Base-by-base conservation (phyloP, 257 asterid genomes). In the Parsonsia alboflavescens region DNA sequence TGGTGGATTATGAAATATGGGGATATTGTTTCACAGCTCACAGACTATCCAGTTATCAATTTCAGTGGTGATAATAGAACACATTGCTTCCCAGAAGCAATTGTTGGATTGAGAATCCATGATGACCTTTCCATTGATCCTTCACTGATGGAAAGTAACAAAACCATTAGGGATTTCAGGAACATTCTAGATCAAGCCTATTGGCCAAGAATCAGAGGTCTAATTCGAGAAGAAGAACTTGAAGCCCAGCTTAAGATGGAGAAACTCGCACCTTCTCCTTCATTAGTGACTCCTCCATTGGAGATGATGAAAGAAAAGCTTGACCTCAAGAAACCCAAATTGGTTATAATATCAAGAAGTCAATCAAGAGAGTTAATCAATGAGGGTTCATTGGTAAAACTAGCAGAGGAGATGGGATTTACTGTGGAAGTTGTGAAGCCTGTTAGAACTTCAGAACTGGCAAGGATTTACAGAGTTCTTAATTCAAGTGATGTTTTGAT, bases 51-150 rank as follows among this genome's bases (percentile, higher is more conserved):
- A 7, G 74, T 90, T 2, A 66, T 89, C 2, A 81, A 91, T 72
- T 88, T 89, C 12, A 81, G 84, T 6, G 77, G 74, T 0, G 88
- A 93, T 57, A 84, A 73, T 1, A 84, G 80, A 70, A 86, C 89
- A 1, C 97, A 91, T 71, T 93, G 98, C 81, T 91, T 91, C 67
- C 93, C 93, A 1, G 96, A 85, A 45, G 93, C 86, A 1, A 77
- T 90, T 6, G 84, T 91, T 63, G 98, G 97, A 58, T 85, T 93
- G 16, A 86, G 85, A 44, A 90, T 91, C 39, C 98, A 93, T 26
- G 89, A 80, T 66, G 89, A 86, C 28, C 87, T 93, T 21, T 59
- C 90, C 6, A 57, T 85, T 24, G 82, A 82, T 82, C 80, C 88
- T 75, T 77, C 80, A 15, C 8, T 80, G 68, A 82, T 82, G 79